Conservation (phyloP, 208 protist species). For the Leishmania aethiopica region DNA sequence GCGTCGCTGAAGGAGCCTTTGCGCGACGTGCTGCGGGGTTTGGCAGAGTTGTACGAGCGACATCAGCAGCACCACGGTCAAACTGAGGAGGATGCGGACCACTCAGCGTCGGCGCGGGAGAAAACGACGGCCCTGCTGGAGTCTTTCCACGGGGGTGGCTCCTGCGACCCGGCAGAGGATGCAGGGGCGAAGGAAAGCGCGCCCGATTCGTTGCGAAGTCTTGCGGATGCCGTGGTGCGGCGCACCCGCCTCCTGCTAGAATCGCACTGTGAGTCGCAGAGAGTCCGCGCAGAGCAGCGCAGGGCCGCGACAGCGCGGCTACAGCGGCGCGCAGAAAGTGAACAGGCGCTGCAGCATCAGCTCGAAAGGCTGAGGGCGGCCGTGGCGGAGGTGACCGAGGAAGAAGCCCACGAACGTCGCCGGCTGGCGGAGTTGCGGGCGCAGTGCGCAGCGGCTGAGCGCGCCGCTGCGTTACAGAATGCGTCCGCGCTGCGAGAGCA, state of each 20-base stretch:
- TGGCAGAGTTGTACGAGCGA: background rate
- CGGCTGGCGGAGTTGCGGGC: constrained; percentile 6
- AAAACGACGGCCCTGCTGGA: background rate
- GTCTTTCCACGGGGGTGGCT: background rate
- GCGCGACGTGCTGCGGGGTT: background rate
- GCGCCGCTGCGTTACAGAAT: constrained; percentile 5
- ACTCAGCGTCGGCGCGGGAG: background rate
- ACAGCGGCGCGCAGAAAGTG: background rate
- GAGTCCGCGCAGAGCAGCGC: background rate
- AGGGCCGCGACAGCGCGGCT: background rate
- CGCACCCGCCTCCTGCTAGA: background rate
- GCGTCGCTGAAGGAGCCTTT: constrained; percentile 13
- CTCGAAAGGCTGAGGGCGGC: background rate
- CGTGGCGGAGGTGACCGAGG: background rate
- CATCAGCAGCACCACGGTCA: background rate
- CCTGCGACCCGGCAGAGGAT: background rate
- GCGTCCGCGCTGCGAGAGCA: constrained; percentile 1
- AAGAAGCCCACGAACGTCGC: background rate
- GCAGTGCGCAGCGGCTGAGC: constrained; percentile 1
- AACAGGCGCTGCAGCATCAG: background rate
- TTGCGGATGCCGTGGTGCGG: constrained; percentile 8
- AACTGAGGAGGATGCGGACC: background rate
- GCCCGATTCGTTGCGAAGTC: background rate
- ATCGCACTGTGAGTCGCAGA: background rate
- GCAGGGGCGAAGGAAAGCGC: background rate